Percentiles rank a stretch among this genome's conserved stretches.
These are phyloP conservation scores for Calonectria pseudoreteaudii DNA, from an alignment of 2,329 filamentous ascomycete genomes.

Conservation along the genomic window DNA sequence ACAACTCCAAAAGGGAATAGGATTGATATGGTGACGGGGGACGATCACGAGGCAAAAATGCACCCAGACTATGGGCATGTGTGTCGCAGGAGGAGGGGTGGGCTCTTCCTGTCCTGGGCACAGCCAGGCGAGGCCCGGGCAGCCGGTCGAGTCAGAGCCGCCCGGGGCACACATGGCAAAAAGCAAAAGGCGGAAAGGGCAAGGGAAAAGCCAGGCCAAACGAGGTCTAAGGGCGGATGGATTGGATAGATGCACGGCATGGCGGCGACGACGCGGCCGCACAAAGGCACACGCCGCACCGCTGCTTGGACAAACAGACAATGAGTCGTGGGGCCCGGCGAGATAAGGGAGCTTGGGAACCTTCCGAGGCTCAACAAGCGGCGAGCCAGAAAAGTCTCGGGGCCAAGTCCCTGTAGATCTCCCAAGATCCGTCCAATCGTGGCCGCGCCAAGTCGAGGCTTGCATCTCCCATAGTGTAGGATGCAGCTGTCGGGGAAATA, in stretches of 20 bases:
- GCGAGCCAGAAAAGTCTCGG: neutral
- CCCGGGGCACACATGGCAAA: slow-evolving; percentile 21
- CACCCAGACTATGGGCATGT: neutral
- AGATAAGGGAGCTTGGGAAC: slow-evolving; percentile 7
- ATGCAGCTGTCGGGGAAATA: slow-evolving; percentile 2
- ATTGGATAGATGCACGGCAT: slow-evolving; percentile 13
- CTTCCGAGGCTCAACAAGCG: slow-evolving; percentile 10
- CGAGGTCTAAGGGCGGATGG: slow-evolving; percentile 10
- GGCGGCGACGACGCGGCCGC: slow-evolving; percentile 5
- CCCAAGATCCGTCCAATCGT: neutral
- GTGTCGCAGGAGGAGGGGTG: slow-evolving; percentile 4
- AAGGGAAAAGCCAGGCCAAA: slow-evolving; percentile 20
- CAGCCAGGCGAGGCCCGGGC: slow-evolving; percentile 16
- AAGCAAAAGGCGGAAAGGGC: slow-evolving; percentile 20
- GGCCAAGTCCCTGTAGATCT: slow-evolving; percentile 9
- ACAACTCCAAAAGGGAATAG: slow-evolving; percentile 25
- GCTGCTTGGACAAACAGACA: neutral
- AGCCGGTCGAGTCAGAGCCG: slow-evolving; percentile 21
- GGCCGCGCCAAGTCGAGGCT: neutral
- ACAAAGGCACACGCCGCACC: slow-evolving; percentile 15
- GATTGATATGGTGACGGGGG: slow-evolving; percentile 22
- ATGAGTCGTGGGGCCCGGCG: neutral
- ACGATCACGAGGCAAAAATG: slow-evolving; percentile 1
- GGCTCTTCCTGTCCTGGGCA: slow-evolving; percentile 6
- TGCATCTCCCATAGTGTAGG: neutral